Conservation (phyloP, 441 rosid genomes). For the Cnidoscolus chayamansa region DNA sequence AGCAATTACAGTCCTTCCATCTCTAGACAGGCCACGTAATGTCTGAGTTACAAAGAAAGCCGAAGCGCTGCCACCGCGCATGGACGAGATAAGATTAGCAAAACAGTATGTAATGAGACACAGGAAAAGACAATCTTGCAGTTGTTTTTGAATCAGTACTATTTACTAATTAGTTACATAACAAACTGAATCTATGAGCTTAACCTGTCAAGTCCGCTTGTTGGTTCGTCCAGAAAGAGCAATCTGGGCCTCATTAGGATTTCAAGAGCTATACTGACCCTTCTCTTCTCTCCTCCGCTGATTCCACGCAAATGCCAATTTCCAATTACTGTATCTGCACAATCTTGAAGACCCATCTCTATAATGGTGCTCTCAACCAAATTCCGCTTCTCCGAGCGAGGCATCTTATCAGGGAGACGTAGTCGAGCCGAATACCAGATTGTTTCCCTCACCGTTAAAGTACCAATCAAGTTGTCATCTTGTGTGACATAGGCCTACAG, state of each 20-base stretch:
- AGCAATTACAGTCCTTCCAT: constrained; percentile 91
- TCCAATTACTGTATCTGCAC: constrained; percentile 89
- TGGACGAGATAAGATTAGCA: too few relatives aligned
- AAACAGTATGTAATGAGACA: too few relatives aligned
- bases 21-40: constrained; percentile 75
- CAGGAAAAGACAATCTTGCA: too few relatives aligned
- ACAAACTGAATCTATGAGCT: too few relatives aligned
- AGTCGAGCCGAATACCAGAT: constrained; percentile 80
- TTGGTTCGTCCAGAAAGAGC: constrained; percentile 96
- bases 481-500: constrained; percentile 92
- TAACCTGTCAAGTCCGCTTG: constrained; percentile 92
- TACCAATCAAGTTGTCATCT: constrained; percentile 95
- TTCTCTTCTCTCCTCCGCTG: constrained; percentile 92
- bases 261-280: constrained; percentile 96
- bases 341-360: constrained; percentile 96
- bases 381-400: constrained; percentile 69
- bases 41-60: constrained; percentile 96
- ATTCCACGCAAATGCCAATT: constrained; percentile 97
- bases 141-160: too few relatives aligned
- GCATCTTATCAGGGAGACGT: constrained; percentile 88
- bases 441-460: constrained; percentile 92
- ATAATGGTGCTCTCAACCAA: constrained; percentile 78
- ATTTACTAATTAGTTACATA: too few relatives aligned
- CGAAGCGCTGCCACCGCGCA: constrained; percentile 60
- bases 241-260: constrained; percentile 91